phyloP scores from a whole-genome alignment of 1,284 basidiomycete genomes.

The Rhizoctonia solani region DNA sequence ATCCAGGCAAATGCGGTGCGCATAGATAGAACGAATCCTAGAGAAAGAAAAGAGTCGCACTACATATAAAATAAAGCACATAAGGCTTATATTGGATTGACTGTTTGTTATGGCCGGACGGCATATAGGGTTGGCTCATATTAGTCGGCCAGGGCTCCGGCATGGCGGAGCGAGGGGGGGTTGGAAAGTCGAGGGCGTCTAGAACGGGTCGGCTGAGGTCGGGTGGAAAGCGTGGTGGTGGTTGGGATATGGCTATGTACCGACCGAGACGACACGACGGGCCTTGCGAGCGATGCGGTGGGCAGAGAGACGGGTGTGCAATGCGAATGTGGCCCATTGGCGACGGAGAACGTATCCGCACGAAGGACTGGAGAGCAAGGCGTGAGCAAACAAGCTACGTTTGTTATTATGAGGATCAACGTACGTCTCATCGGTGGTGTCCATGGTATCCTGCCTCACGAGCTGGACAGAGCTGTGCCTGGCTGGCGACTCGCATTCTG shows the following conservation, averaged over 20 bases:
- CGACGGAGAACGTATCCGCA: constrained; percentile 19
- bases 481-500: not conserved
- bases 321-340: constrained; percentile 13
- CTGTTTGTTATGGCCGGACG: too few relatives aligned
- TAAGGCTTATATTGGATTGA: too few relatives aligned
- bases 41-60: too few relatives aligned
- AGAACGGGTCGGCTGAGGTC: constrained; percentile 32
- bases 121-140: too few relatives aligned
- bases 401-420: too few relatives aligned
- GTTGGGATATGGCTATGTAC: constrained; percentile 6
- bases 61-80: too few relatives aligned
- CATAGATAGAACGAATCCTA: too few relatives aligned
- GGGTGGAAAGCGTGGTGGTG: not conserved
- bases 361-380: not conserved
- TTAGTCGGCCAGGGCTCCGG: too few relatives aligned
- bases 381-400: not conserved
- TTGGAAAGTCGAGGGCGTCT: constrained; percentile 23
- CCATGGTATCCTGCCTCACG: constrained; percentile 2
- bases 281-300: not conserved
- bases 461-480: constrained; percentile 22
- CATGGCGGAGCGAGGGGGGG: not conserved
- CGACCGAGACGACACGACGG: constrained; percentile 20
- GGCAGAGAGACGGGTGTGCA: constrained; percentile 15
- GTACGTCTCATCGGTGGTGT: constrained; percentile 1
- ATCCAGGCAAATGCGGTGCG: too few relatives aligned